Conservation (phyloP, 2,329 filamentous ascomycete genomes). For the Paraconiothyrium brasiliense region DNA sequence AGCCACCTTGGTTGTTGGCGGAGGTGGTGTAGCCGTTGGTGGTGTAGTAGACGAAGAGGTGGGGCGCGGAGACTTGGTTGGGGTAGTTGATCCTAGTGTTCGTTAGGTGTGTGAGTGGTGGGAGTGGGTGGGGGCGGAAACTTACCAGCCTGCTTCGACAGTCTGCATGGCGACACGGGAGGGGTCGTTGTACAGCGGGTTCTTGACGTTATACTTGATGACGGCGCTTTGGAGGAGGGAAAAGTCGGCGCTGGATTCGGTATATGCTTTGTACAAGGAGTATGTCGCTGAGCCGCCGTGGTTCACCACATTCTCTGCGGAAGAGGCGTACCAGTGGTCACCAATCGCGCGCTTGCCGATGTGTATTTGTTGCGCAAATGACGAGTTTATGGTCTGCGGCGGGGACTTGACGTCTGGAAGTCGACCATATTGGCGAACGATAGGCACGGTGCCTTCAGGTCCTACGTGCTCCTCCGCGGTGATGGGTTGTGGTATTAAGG, state of each 20-base stretch:
- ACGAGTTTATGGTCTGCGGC: slow-evolving; percentile 12
- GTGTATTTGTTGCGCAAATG: slow-evolving; percentile 15
- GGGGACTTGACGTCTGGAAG: slow-evolving; percentile 7
- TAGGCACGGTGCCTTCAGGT: slow-evolving; percentile 23
- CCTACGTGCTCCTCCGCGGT: slow-evolving; percentile 14
- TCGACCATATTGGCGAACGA: slow-evolving; percentile 14
- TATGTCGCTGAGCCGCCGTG: slow-evolving; percentile 23
- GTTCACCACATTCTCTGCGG: slow-evolving; percentile 22
- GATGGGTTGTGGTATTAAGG: slow-evolving; percentile 15
- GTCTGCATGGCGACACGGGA: slow-evolving; percentile 18
- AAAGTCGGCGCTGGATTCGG: slow-evolving; percentile 22
- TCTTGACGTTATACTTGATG: slow-evolving; percentile 23
- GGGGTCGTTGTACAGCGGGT: slow-evolving; percentile 23
- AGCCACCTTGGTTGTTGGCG: slow-evolving; percentile 27
- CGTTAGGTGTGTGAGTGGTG: not conserved
- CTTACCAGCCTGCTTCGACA: slow-evolving; percentile 26
- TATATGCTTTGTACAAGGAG: slow-evolving; percentile 26
- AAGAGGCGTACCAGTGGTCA: slow-evolving; percentile 29
- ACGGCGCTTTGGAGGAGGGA: slow-evolving; percentile 25
- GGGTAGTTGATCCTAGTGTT: slow-evolving; percentile 26
- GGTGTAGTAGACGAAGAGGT: slow-evolving; percentile 29
- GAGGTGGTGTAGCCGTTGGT: slow-evolving; percentile 26
- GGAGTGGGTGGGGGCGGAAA: not conserved
- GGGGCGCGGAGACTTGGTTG: slow-evolving; percentile 21
- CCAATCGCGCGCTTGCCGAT: slow-evolving; percentile 18